Conservation (phyloP, 164 flowering plant genomes). For the Cinnamomum micranthum region DNA sequence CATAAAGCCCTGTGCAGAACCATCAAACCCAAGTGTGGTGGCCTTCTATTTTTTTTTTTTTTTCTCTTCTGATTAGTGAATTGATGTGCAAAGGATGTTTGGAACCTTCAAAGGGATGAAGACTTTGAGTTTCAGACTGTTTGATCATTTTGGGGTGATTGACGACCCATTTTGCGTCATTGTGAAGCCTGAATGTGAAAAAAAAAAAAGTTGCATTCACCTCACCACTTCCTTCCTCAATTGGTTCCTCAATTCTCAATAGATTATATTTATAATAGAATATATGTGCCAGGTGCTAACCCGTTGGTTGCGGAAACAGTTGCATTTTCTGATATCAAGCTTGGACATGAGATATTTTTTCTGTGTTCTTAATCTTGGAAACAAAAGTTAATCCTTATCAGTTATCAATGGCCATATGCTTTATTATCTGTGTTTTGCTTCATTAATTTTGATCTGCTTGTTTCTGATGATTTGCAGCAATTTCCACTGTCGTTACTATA, state of each 20-base stretch:
- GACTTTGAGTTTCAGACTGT: neutral
- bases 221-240: too few relatives aligned
- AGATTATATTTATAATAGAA: neutral
- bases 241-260: too few relatives aligned
- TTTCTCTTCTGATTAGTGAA: too few relatives aligned
- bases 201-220: neutral
- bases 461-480: conserved; percentile 22
- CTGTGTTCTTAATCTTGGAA: neutral
- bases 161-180: neutral
- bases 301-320: neutral
- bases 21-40: too few relatives aligned
- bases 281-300: neutral
- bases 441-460: neutral
- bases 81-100: neutral
- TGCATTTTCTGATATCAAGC: neutral
- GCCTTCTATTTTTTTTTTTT: too few relatives aligned
- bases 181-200: neutral
- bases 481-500: conserved; percentile 45
- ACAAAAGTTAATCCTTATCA: neutral
- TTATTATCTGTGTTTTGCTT: neutral
- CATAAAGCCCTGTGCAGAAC: too few relatives aligned
- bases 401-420: neutral
- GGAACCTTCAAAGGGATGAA: neutral
- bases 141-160: neutral
- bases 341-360: neutral